Conservation (phyloP, 768 basidiomycete species). For the Naematelia aurantialba region DNA sequence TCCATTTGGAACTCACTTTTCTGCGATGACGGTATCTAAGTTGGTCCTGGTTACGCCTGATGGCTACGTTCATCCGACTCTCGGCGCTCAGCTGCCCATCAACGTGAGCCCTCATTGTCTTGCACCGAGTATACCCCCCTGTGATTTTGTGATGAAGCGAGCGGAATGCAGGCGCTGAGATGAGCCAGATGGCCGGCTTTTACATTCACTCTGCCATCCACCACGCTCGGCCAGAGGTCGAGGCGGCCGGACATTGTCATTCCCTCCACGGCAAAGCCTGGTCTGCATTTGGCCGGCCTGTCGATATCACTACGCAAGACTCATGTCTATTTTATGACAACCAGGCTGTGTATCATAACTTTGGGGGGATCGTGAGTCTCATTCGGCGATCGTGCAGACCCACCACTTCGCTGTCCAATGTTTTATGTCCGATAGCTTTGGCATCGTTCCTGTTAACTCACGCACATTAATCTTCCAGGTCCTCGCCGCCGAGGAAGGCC, state of each 20-base stretch:
- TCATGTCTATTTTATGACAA: slow-evolving; percentile 38
- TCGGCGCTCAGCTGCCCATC: slow-evolving; percentile 46
- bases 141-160: not conserved
- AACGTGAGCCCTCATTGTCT: slow-evolving; percentile 17
- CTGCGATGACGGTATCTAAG: slow-evolving; percentile 52
- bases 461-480: slow-evolving; percentile 39
- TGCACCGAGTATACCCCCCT: too few relatives aligned
- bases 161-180: not conserved
- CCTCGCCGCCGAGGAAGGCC: slow-evolving; percentile 56
- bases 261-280: slow-evolving; percentile 35
- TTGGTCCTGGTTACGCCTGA: slow-evolving; percentile 56
- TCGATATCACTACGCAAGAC: slow-evolving; percentile 36
- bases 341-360: slow-evolving; percentile 52
- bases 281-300: slow-evolving; percentile 28
- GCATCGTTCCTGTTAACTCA: not conserved
- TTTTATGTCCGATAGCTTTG: too few relatives aligned
- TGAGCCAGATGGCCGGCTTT: slow-evolving; percentile 48
- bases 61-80: slow-evolving; percentile 45
- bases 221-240: slow-evolving; percentile 36
- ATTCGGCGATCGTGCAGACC: not conserved
- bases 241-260: slow-evolving; percentile 36
- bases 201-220: slow-evolving; percentile 55
- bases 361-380: slow-evolving; percentile 53
- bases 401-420: not conserved
- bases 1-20: slow-evolving; percentile 54